phyloP scores from a whole-genome alignment of 164 flowering plant species.

The Pachysandra terminalis region DNA sequence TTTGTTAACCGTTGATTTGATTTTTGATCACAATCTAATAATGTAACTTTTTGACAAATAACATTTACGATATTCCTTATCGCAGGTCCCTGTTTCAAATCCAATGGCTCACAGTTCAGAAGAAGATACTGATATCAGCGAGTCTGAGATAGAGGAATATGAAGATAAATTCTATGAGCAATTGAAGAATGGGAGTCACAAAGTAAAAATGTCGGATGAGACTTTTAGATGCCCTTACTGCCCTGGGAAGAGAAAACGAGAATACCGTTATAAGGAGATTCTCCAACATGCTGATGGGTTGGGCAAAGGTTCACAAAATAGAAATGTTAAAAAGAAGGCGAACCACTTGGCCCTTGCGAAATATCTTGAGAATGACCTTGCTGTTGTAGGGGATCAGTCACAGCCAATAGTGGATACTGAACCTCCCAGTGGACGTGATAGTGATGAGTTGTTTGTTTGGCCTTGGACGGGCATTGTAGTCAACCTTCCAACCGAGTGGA shows the following conservation, averaged over 20 bases:
- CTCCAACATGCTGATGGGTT: conserved; percentile 83
- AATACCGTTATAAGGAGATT: conserved; percentile 57
- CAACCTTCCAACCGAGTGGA: conserved; percentile 54
- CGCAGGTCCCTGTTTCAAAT: conserved; percentile 1
- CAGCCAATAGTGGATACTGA: conserved; percentile 23
- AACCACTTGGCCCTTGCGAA: conserved; percentile 67
- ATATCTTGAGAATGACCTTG: conserved; percentile 55
- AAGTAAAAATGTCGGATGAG: conserved; percentile 39
- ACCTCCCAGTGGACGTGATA: conserved; percentile 29
- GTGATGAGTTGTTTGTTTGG: conserved; percentile 66
- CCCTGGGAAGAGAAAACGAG: conserved; percentile 54
- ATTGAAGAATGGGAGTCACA: conserved; percentile 49
- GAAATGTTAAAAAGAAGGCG: conserved; percentile 62
- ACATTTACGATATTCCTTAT: background rate
- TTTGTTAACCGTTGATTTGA: too few species aligned
- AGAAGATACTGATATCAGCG: conserved; percentile 70
- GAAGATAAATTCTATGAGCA: conserved; percentile 45
- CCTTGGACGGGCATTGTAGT: conserved; percentile 80
- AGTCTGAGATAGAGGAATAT: conserved; percentile 63
- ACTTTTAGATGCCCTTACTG: conserved; percentile 74
- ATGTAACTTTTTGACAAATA: background rate
- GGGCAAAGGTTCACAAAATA: conserved; percentile 58
- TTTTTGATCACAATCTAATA: background rate
- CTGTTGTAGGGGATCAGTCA: conserved; percentile 26
- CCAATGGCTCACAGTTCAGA: conserved; percentile 42